A percentile compares a stretch with the other conserved stretches of the same genome.
phyloP scores from a whole-genome alignment of 306 rosid species.

The Vicia faba region DNA sequence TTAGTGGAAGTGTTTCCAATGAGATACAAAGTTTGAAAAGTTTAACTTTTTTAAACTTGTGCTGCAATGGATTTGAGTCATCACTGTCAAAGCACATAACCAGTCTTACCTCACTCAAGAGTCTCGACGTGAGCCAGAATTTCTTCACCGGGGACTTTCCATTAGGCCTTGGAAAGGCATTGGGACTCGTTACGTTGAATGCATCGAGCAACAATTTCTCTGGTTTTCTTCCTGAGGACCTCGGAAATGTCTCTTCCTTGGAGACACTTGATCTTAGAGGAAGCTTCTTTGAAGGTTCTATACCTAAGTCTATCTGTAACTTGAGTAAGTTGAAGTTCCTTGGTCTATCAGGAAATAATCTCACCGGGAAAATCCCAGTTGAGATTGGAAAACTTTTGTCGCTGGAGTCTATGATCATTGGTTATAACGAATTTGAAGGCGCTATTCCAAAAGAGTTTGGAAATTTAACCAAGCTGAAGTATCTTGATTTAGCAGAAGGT shows the following conservation, averaged over 20 bases:
- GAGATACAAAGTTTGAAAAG: slow-evolving; percentile 56
- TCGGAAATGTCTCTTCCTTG: slow-evolving; percentile 70
- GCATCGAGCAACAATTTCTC: slow-evolving; percentile 85
- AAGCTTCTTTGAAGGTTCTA: slow-evolving; percentile 69
- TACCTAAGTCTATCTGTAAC: slow-evolving; percentile 60
- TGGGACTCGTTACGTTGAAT: slow-evolving; percentile 51
- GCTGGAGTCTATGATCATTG: slow-evolving; percentile 72
- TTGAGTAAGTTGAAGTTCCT: slow-evolving; percentile 78
- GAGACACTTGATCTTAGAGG: slow-evolving; percentile 87
- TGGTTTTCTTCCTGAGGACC: slow-evolving; percentile 73
- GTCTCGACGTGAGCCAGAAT: slow-evolving; percentile 82
- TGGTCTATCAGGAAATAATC: slow-evolving; percentile 89
- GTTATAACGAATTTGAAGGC: slow-evolving; percentile 81
- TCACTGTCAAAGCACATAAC: slow-evolving; percentile 59
- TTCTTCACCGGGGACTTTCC: slow-evolving; percentile 71
- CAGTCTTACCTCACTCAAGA: slow-evolving; percentile 58
- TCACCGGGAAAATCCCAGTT: slow-evolving; percentile 69
- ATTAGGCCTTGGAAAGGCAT: slow-evolving; percentile 56
- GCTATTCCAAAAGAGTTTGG: slow-evolving; percentile 78
- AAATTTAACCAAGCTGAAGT: slow-evolving; percentile 73
- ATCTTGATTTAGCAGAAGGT: slow-evolving; percentile 89
- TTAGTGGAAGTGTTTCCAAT: slow-evolving; percentile 65
- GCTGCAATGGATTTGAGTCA: slow-evolving; percentile 74
- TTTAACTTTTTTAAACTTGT: slow-evolving; percentile 67
- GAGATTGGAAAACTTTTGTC: slow-evolving; percentile 73